These are phyloP conservation scores for Dactylellina leptospora DNA, from an alignment of 2,329 filamentous ascomycete genomes.

Conservation along the genomic window DNA sequence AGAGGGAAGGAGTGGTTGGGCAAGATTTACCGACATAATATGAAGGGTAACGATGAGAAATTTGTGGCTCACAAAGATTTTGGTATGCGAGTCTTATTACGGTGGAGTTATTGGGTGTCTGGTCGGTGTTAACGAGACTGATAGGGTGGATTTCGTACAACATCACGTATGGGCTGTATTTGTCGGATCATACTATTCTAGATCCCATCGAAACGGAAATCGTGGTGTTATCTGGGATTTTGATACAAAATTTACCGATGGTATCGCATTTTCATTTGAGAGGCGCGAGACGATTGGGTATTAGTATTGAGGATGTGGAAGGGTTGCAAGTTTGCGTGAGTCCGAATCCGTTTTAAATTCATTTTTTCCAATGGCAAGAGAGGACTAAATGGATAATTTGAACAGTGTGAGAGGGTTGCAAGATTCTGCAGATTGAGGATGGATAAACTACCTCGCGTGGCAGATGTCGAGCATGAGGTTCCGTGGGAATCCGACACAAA, in stretches of 20 bases:
- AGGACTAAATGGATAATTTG: not conserved
- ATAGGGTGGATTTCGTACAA: constrained; percentile 65
- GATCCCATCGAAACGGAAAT: constrained; percentile 68
- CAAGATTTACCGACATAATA: constrained; percentile 61
- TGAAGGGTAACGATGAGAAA: constrained; percentile 59
- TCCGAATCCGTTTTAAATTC: not conserved
- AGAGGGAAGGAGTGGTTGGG: constrained; percentile 68
- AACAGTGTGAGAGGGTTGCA: constrained; percentile 54
- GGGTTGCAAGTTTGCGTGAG: constrained; percentile 55
- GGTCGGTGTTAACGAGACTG: not conserved
- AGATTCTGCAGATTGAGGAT: constrained; percentile 55
- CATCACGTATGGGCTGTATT: constrained; percentile 69
- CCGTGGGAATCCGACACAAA: constrained; percentile 29
- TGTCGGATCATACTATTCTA: constrained; percentile 67
- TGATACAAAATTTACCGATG: constrained; percentile 67
- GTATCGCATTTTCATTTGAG: constrained; percentile 69
- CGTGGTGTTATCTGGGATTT: constrained; percentile 66
- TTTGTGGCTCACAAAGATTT: constrained; percentile 64
- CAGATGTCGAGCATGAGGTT: constrained; percentile 58
- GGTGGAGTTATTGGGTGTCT: not conserved
- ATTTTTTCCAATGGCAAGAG: not conserved
- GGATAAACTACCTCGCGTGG: constrained; percentile 57
- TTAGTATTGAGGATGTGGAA: constrained; percentile 63
- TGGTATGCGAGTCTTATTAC: constrained; percentile 52
- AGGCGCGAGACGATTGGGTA: constrained; percentile 64